Evolutionary conservation across 306 rosid species (phyloP).

Genomic region (Prunus fruticosa): DNA sequence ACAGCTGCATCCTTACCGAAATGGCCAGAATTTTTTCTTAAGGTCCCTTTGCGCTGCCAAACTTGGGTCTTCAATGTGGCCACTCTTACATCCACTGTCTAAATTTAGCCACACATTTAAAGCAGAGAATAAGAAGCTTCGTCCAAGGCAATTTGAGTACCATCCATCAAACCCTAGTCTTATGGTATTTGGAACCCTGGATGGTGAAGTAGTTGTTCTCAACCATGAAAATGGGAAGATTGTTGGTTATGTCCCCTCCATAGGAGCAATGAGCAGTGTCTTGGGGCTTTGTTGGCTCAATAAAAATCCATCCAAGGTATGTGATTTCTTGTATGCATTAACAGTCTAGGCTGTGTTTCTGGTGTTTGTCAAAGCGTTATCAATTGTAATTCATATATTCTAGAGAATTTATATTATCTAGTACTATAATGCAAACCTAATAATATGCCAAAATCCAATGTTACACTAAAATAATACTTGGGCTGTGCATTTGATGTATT

Average conservation of each 20-base stretch:
- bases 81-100: constrained; percentile 55
- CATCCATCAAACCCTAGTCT: constrained; percentile 72
- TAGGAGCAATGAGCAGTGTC: constrained; percentile 70
- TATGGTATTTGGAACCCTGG: constrained; percentile 74
- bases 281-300: constrained; percentile 87
- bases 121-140: constrained; percentile 45
- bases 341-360: neutral
- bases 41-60: constrained; percentile 78
- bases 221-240: constrained; percentile 65
- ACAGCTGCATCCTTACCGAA: constrained; percentile 33
- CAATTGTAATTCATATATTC: neutral
- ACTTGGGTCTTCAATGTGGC: constrained; percentile 76
- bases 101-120: constrained; percentile 18
- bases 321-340: constrained; percentile 5
- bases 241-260: constrained; percentile 58
- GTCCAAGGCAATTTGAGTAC: constrained; percentile 83
- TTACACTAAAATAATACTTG: no score
- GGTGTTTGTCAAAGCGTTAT: neutral
- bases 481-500: no score
- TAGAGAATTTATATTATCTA: no score
- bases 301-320: constrained; percentile 72
- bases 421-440: no score
- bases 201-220: constrained; percentile 69
- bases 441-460: no score
- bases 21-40: constrained; percentile 47